Conservation (phyloP, 352 stramenopile genomes). For the Phytophthora foliorum region DNA sequence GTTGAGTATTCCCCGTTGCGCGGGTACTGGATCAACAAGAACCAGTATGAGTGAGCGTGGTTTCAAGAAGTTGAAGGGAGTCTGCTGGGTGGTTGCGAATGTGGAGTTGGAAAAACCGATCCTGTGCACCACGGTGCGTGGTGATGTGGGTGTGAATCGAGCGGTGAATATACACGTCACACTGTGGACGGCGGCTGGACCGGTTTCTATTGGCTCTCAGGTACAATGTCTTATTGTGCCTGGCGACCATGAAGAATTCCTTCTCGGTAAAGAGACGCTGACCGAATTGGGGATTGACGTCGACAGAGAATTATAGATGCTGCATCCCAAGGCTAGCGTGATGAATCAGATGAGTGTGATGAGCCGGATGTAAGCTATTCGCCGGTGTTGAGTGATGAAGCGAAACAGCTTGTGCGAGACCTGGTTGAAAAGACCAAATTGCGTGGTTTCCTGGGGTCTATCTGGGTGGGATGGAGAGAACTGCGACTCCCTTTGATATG, state of each 20-base stretch:
- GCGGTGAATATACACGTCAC: conserved; percentile 10
- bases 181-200: conserved; percentile 1
- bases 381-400: not conserved
- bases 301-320: conserved; percentile 8
- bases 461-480: conserved; percentile 3
- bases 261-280: conserved; percentile 15
- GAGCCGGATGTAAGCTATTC: conserved; percentile 1
- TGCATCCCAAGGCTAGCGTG: conserved; percentile 8
- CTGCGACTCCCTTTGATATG: conserved; percentile 10
- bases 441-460: conserved; percentile 10
- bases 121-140: no score
- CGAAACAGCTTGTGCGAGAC: not conserved
- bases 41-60: no score
- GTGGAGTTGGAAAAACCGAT: no score
- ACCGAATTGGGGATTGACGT: conserved; percentile 10
- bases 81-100: no score
- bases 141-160: conserved; percentile 6
- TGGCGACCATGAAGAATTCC: conserved; percentile 11
- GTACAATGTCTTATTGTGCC: conserved; percentile 12
- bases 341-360: conserved; percentile 14
- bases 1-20: no score
- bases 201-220: conserved; percentile 2
- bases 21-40: no score
- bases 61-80: no score
- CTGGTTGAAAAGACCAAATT: not conserved